Evolutionary conservation across 1,284 basidiomycete genomes (phyloP).

Genomic region (Porodaedalea pini): DNA sequence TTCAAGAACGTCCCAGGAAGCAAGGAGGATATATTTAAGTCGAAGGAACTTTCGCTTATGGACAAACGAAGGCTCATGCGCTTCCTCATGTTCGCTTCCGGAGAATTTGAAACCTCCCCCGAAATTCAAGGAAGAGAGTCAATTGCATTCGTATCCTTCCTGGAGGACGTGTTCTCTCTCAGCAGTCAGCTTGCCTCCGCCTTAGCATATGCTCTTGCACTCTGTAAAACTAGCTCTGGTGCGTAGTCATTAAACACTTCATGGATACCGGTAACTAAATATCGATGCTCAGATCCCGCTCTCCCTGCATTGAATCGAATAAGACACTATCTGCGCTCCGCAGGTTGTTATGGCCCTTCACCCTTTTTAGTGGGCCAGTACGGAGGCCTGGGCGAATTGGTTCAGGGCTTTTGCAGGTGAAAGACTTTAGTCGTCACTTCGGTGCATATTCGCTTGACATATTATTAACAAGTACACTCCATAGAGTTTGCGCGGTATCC

Average conservation of each 20-base stretch:
- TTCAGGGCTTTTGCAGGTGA: constrained; percentile 81
- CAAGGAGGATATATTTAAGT: constrained; percentile 94
- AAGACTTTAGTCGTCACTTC: too few relatives aligned
- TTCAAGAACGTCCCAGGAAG: constrained; percentile 78
- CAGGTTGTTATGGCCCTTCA: constrained; percentile 86
- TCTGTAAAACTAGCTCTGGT: constrained; percentile 56
- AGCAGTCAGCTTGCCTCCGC: constrained; percentile 53
- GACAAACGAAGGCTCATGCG: constrained; percentile 94
- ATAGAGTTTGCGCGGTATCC: constrained; percentile 77
- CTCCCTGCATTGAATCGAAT: constrained; percentile 64
- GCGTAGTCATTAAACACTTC: constrained; percentile 21
- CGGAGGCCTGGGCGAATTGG: constrained; percentile 88
- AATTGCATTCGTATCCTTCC: constrained; percentile 56
- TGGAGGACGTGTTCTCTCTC: constrained; percentile 61
- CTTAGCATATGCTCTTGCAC: constrained; percentile 72
- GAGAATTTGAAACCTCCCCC: constrained; percentile 64
- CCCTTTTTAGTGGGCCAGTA: constrained; percentile 94
- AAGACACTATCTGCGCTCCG: constrained; percentile 70
- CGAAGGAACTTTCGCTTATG: constrained; percentile 69
- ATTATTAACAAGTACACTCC: not conserved
- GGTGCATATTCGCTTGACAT: not conserved
- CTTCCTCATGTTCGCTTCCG: constrained; percentile 78
- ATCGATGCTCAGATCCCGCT: constrained; percentile 50
- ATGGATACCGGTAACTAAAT: constrained; percentile 6
- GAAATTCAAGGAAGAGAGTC: constrained; percentile 59